Conservation (phyloP, 352 stramenopile species). For the Phytophthora rubi region DNA sequence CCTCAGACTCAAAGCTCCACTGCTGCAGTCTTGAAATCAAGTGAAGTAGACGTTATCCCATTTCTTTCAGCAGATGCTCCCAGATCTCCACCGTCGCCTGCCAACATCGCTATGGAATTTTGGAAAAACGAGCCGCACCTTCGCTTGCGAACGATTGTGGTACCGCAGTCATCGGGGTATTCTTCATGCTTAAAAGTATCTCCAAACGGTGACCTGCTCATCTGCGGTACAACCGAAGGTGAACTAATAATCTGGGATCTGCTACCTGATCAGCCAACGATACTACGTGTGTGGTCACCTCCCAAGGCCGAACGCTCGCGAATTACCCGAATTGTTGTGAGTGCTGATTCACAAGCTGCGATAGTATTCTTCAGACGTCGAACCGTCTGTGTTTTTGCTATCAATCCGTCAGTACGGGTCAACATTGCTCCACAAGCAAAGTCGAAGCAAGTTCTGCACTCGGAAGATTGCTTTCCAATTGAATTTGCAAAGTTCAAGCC, state of each 20-base stretch:
- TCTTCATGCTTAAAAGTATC: conserved; percentile 48
- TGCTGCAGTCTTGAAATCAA: background rate
- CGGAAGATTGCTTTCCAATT: conserved; percentile 43
- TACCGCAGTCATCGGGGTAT: conserved; percentile 23
- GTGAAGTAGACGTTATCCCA: conserved; percentile 7
- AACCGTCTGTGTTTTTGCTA: conserved; percentile 4
- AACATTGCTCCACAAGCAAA: conserved; percentile 9
- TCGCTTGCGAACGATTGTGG: conserved; percentile 28
- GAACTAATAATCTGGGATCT: conserved; percentile 48
- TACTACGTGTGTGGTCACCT: conserved; percentile 29
- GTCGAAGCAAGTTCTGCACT: conserved; percentile 27
- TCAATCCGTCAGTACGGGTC: conserved; percentile 4
- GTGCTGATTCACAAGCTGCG: conserved; percentile 36
- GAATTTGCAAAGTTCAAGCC: conserved; percentile 49
- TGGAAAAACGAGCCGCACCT: conserved; percentile 36
- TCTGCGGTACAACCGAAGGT: conserved; percentile 42
- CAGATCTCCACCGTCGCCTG: background rate
- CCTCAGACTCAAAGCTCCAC: background rate
- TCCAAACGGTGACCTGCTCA: conserved; percentile 26
- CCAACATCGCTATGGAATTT: conserved; percentile 26
- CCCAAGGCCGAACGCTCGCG: conserved; percentile 35
- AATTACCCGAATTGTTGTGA: conserved; percentile 38
- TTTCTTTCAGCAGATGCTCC: conserved; percentile 3
- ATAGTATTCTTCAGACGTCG: conserved; percentile 39
- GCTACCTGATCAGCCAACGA: conserved; percentile 16